Conservation (phyloP, 768 basidiomycete genomes). For the Lactarius indigo region DNA sequence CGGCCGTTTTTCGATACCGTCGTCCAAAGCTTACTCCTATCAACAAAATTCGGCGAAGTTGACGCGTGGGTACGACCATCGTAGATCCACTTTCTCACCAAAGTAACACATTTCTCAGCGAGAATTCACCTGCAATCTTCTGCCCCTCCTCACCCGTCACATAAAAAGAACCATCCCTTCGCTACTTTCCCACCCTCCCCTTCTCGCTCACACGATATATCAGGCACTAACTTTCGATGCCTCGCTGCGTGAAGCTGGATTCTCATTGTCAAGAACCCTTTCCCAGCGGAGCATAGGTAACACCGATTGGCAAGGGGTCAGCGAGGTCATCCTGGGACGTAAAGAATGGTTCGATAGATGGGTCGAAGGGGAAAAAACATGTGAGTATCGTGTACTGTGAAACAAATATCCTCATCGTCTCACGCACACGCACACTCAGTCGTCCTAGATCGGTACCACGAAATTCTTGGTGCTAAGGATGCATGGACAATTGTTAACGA, state of each 20-base stretch:
- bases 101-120: slow-evolving; percentile 43
- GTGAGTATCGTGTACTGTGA: slow-evolving; percentile 44
- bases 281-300: slow-evolving; percentile 31
- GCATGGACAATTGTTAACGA: slow-evolving; percentile 85
- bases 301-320: slow-evolving; percentile 68
- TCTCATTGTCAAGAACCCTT: slow-evolving; percentile 54
- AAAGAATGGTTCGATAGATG: slow-evolving; percentile 90
- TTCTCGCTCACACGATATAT: slow-evolving; percentile 94
- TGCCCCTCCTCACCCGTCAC: slow-evolving; percentile 76
- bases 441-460: slow-evolving; percentile 80
- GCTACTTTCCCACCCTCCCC: slow-evolving; percentile 70
- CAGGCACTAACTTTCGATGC: slow-evolving; percentile 88
- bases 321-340: slow-evolving; percentile 76
- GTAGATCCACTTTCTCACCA: not conserved
- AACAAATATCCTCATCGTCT: not conserved
- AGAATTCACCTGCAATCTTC: slow-evolving; percentile 76
- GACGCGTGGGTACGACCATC: slow-evolving; percentile 66
- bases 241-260: slow-evolving; percentile 69
- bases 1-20: slow-evolving; percentile 71
- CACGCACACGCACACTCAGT: slow-evolving; percentile 45
- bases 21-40: slow-evolving; percentile 64
- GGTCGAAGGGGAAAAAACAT: slow-evolving; percentile 85
- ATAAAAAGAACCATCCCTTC: slow-evolving; percentile 69
- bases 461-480: slow-evolving; percentile 73
- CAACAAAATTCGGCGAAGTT: slow-evolving; percentile 58